These are phyloP conservation scores for Termitomyces sp. DNA, from an alignment of 768 basidiomycete species.

Conservation along the genomic window DNA sequence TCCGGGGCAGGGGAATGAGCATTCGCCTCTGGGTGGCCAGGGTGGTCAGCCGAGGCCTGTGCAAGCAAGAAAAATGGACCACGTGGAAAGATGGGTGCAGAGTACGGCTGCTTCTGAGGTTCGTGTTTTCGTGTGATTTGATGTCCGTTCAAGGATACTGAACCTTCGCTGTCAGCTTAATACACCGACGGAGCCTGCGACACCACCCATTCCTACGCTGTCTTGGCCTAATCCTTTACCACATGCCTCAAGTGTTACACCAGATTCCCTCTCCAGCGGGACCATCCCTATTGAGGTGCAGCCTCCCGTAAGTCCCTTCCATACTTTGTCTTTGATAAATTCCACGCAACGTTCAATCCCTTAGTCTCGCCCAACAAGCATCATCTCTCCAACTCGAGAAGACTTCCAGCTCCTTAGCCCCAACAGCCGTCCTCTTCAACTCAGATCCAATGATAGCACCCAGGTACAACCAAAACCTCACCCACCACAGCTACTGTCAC, in stretches of 20 bases:
- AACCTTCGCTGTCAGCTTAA: neutral
- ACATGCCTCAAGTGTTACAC: neutral
- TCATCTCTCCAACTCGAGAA: neutral
- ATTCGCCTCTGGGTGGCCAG: neutral
- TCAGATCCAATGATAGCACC: neutral
- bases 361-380: constrained; percentile 3
- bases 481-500: neutral
- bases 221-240: constrained; percentile 5
- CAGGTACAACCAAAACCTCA: neutral
- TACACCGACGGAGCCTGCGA: constrained; percentile 2
- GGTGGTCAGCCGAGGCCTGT: neutral
- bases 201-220: neutral
- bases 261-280: constrained; percentile 6
- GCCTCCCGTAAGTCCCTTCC: constrained; percentile 11
- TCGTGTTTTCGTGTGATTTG: neutral
- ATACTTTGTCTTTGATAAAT: neutral
- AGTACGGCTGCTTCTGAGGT: constrained; percentile 8
- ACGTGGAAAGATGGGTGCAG: constrained; percentile 7
- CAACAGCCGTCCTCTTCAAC: neutral
- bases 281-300: constrained; percentile 8
- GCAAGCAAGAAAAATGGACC: neutral
- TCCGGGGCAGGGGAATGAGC: constrained; percentile 1
- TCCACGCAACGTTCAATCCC: neutral
- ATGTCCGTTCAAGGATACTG: neutral
- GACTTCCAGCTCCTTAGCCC: constrained; percentile 2